phyloP scores from a whole-genome alignment of 495 filamentous ascomycete genomes.

The Lichenothelia convexa region DNA sequence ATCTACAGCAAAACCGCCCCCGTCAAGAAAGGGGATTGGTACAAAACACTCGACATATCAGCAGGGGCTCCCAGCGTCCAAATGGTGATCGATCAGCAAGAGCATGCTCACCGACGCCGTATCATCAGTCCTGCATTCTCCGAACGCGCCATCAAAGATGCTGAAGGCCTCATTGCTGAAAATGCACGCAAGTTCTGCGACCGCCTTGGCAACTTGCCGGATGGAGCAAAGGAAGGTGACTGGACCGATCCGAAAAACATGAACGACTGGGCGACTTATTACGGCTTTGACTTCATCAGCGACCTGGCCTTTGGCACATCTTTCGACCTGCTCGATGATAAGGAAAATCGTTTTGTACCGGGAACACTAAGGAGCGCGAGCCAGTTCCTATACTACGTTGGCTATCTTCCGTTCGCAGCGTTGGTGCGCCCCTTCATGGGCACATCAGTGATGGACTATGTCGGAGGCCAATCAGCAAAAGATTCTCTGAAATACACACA shows the following conservation, averaged over 20 bases:
- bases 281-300: slow-evolving; percentile 21
- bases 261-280: slow-evolving; percentile 10
- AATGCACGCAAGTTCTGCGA: slow-evolving; percentile 8
- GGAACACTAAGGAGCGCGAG: slow-evolving; percentile 2
- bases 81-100: slow-evolving; percentile 10
- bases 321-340: slow-evolving; percentile 13
- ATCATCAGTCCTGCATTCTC: slow-evolving; percentile 14
- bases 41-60: slow-evolving; percentile 14
- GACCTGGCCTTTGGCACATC: slow-evolving; percentile 14
- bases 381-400: slow-evolving; percentile 14
- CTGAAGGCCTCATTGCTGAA: slow-evolving; percentile 11
- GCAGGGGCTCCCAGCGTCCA: slow-evolving; percentile 10
- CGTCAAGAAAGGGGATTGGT: slow-evolving; percentile 16
- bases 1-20: slow-evolving; percentile 16
- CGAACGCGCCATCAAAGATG: slow-evolving; percentile 5
- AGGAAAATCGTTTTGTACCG: slow-evolving; percentile 8
- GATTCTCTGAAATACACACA: slow-evolving; percentile 12
- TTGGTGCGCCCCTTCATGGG: slow-evolving; percentile 13
- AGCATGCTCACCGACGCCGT: slow-evolving; percentile 8
- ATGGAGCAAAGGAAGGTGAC: slow-evolving; percentile 3
- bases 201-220: slow-evolving; percentile 9
- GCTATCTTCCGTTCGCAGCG: slow-evolving; percentile 11
- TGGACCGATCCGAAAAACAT: slow-evolving; percentile 13
- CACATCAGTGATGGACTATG: slow-evolving; percentile 10
- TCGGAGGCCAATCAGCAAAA: slow-evolving; percentile 9